A percentile compares a stretch with the other conserved stretches of the same genome.
These are phyloP conservation scores for Penstemon davidsonii DNA, from an alignment of 257 asterid species.

Conservation along the genomic window DNA sequence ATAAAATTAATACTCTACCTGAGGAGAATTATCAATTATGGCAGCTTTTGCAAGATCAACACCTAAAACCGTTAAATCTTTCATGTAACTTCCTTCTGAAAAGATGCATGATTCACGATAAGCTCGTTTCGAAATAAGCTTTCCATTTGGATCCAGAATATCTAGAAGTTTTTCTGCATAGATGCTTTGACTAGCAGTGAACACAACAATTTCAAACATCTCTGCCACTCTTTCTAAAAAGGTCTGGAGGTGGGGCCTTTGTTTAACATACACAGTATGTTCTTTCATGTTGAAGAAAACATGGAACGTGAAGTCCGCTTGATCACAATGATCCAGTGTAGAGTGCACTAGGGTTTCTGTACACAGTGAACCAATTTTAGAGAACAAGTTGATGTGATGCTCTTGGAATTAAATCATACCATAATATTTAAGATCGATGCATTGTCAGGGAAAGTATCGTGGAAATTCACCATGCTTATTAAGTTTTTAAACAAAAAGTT, in stretches of 20 bases:
- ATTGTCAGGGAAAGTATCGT: constrained; percentile 23
- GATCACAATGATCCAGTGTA: constrained; percentile 68
- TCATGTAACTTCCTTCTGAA: constrained; percentile 68
- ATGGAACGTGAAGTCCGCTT: constrained; percentile 86
- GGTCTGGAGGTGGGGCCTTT: constrained; percentile 77
- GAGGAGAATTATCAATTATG: constrained; percentile 93
- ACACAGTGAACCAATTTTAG: constrained; percentile 34
- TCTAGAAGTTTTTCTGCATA: constrained; percentile 83
- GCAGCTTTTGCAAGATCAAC: constrained; percentile 90
- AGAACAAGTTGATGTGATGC: too few relatives aligned
- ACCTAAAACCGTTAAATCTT: constrained; percentile 93
- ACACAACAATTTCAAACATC: constrained; percentile 82
- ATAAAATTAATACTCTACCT: constrained; percentile 51
- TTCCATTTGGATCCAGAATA: constrained; percentile 88
- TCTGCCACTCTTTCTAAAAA: constrained; percentile 83
- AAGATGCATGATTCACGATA: constrained; percentile 94
- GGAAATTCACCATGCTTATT: constrained; percentile 18
- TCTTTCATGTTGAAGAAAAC: constrained; percentile 89
- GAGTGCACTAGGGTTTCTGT: constrained; percentile 99
- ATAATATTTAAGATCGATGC: constrained; percentile 15
- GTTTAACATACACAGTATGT: constrained; percentile 75
- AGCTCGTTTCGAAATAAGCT: constrained; percentile 72
- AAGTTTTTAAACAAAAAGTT: constrained; percentile 15
- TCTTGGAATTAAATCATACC: neutral
- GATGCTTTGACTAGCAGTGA: constrained; percentile 98